Evolutionary conservation across 495 filamentous ascomycete species (phyloP).

Genomic region (Recurvomyces mirabilis): DNA sequence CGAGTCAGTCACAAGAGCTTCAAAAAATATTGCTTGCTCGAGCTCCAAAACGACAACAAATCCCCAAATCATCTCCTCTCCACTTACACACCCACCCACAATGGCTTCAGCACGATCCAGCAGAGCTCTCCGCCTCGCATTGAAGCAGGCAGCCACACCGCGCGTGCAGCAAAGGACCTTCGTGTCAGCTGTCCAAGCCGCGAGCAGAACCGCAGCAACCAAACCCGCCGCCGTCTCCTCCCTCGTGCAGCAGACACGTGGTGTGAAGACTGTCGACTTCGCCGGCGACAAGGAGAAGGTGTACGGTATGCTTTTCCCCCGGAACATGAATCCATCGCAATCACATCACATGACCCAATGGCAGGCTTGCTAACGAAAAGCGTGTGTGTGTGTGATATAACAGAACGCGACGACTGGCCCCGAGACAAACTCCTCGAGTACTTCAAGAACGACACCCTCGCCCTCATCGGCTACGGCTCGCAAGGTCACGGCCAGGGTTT

Average conservation of each 20-base stretch:
- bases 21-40: constrained; percentile 3
- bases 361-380: constrained; percentile 11
- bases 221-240: constrained; percentile 41
- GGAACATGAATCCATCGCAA: neutral
- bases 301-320: constrained; percentile 68
- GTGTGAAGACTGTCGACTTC: constrained; percentile 87
- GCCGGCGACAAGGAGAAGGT: constrained; percentile 86
- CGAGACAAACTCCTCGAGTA: constrained; percentile 93
- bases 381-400: no score
- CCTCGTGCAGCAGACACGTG: constrained; percentile 57
- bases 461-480: constrained; percentile 97
- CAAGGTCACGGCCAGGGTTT: constrained; percentile 98
- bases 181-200: constrained; percentile 52
- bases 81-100: constrained; percentile 28
- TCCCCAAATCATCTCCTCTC: neutral
- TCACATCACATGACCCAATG: neutral
- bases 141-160: constrained; percentile 50
- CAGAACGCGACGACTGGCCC: constrained; percentile 97
- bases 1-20: neutral
- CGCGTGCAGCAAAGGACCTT: constrained; percentile 59
- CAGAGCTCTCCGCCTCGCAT: constrained; percentile 64
- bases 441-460: constrained; percentile 99
- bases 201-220: constrained; percentile 30
- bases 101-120: constrained; percentile 83
- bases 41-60: neutral